Base-by-base conservation (phyloP, 257 asterid species). In the Leonotis leonurus region DNA sequence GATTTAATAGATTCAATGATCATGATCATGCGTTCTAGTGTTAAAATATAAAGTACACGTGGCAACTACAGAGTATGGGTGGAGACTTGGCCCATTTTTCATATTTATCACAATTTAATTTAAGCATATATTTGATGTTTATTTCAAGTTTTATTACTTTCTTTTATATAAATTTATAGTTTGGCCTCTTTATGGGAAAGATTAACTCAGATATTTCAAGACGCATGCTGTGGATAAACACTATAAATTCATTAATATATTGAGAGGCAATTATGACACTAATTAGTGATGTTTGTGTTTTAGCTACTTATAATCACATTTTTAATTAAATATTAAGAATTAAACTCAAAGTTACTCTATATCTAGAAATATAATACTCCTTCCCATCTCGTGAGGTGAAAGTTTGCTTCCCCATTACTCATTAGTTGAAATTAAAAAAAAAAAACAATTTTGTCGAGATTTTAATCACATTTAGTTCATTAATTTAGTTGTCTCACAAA, bases 11-110 rank as follows among this genome's bases (percentile, higher is more conserved):
- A n/a, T n/a, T 37, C 12, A 39, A n/a, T 8, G 32, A 49, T 22
- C 17, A 8, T 3, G 52, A 24, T 70, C 22, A 64, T 56, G 55
- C 64, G 39, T n/a, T n/a, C n/a, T n/a, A 37, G 61, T 57, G 57
- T 45, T 45, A 46, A 67, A 27, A 59, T 9, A 12, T 37, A 64
- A 20, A 2, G 3, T 0, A 74, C 79, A 78, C 75, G 78, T 71
- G 83, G 78, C 75, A 24, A 68, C 9, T 18, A 44, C 30, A 60
- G 70, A 63, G 54, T 17, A 18, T 20, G 25, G 57, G 62, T 56
- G 45, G 29, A 25, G 22, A 57, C 59, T 55, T 53, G 62, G 50
- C 80, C 83, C 80, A n/a, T n/a, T n/a, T n/a, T n/a, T n/a, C n/a
- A n/a, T n/a, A n/a, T n/a, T n/a, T n/a, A n/a, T 77, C 79, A 73